Percentiles rank a stretch among this genome's conserved stretches.
These are phyloP conservation scores for Boletus fagicola DNA, from an alignment of 768 basidiomycete genomes.

Conservation along the genomic window DNA sequence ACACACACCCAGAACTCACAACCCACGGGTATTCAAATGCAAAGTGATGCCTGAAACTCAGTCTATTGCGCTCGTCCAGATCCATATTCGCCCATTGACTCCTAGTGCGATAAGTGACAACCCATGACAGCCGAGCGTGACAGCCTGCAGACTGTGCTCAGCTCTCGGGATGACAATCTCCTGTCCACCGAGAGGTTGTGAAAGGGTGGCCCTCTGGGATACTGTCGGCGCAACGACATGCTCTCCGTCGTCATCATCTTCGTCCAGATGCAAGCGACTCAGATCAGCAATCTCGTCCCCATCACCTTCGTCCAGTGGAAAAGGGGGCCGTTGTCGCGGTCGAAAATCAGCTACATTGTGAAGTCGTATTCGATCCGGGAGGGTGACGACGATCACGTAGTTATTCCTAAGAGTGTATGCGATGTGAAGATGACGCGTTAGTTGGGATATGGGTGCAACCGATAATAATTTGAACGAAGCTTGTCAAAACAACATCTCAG, in stretches of 20 bases:
- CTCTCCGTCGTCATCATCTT: conserved; percentile 27
- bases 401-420: conserved; percentile 47
- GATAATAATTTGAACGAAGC: conserved; percentile 68
- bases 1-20: background rate
- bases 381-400: conserved; percentile 51
- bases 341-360: conserved; percentile 47
- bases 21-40: background rate
- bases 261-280: conserved; percentile 28
- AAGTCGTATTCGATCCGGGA: conserved; percentile 40
- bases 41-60: conserved; percentile 1
- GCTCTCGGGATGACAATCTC: conserved; percentile 24
- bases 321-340: conserved; percentile 42
- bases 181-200: conserved; percentile 17
- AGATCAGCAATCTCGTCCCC: conserved; percentile 22
- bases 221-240: conserved; percentile 1
- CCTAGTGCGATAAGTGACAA: conserved; percentile 23
- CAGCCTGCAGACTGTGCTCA: conserved; percentile 35
- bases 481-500: conserved; percentile 27
- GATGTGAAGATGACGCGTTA: conserved; percentile 38
- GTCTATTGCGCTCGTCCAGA: conserved; percentile 25
- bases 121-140: conserved; percentile 45
- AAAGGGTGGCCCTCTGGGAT: conserved; percentile 9
- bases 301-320: conserved; percentile 37
- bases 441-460: conserved; percentile 43
- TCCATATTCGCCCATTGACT: conserved; percentile 23